Evolutionary conservation across 768 basidiomycete genomes (phyloP).

Genomic region (Leccinum longicurvipes): DNA sequence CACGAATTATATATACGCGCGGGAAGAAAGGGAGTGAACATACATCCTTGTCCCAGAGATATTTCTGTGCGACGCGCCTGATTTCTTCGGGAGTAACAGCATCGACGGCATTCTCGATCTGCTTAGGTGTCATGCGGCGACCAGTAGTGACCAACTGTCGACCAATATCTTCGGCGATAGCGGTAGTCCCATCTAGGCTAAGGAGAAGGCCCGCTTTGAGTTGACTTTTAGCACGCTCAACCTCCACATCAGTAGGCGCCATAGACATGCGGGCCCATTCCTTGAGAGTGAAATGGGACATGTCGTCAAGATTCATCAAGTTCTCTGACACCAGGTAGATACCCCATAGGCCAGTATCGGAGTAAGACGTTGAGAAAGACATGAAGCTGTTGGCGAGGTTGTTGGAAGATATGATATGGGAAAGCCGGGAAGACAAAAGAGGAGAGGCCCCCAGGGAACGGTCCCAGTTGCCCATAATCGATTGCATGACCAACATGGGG

Average conservation of each 20-base stretch:
- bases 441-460: constrained; percentile 89
- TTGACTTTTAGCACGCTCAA: constrained; percentile 98
- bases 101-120: constrained; percentile 92
- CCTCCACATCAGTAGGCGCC: constrained; percentile 77
- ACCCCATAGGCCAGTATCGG: constrained; percentile 98
- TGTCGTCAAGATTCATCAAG: constrained; percentile 87
- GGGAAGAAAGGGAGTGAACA: constrained; percentile 25
- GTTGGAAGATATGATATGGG: constrained; percentile 86
- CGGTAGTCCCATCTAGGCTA: constrained; percentile 91
- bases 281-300: constrained; percentile 88
- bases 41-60: constrained; percentile 96
- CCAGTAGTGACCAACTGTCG: constrained; percentile 95
- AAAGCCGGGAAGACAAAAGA: constrained; percentile 86
- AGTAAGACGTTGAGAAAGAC: constrained; percentile 98
- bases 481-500: constrained; percentile 98
- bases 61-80: constrained; percentile 92
- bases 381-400: constrained; percentile 99
- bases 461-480: constrained; percentile 99
- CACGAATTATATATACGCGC: constrained; percentile 1
- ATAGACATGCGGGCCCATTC: constrained; percentile 97
- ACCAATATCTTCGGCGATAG: constrained; percentile 98
- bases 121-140: constrained; percentile 81
- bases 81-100: constrained; percentile 86
- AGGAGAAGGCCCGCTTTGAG: constrained; percentile 93
- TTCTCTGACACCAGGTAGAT: constrained; percentile 98